Evolutionary conservation across 192 early-diverging fungal genomes (phyloP).

Genomic region (Gonapodya sp.): DNA sequence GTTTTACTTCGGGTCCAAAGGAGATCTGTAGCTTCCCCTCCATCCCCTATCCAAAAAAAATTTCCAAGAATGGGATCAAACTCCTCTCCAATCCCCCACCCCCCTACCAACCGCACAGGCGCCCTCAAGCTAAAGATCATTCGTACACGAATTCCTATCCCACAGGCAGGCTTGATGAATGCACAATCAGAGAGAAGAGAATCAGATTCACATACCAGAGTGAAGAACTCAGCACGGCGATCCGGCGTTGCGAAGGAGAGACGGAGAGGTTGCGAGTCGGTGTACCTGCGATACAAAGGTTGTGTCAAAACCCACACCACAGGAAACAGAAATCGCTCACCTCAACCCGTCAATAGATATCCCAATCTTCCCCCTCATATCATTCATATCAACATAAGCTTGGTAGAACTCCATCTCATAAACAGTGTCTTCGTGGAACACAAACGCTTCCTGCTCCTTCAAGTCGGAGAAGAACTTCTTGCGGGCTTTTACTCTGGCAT

Average conservation of each 20-base stretch:
- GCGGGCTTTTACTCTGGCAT: neutral
- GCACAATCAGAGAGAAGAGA: neutral
- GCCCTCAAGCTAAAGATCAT: too few relatives aligned
- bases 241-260: neutral
- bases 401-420: constrained; percentile 2
- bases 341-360: neutral
- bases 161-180: neutral
- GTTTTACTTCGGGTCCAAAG: too few relatives aligned
- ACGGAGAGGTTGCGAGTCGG: neutral
- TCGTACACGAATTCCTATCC: neutral
- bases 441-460: neutral
- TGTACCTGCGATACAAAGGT: neutral
- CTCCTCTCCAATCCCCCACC: too few relatives aligned
- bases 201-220: neutral
- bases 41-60: too few relatives aligned
- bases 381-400: neutral
- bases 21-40: too few relatives aligned
- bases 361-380: neutral
- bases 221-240: neutral
- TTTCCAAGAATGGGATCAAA: too few relatives aligned
- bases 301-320: neutral
- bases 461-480: neutral
- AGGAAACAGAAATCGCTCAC: neutral
- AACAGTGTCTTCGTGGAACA: neutral
- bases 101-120: too few relatives aligned